phyloP scores from a whole-genome alignment of 2,329 filamentous ascomycete species.

The Diaporthe ilicicola region DNA sequence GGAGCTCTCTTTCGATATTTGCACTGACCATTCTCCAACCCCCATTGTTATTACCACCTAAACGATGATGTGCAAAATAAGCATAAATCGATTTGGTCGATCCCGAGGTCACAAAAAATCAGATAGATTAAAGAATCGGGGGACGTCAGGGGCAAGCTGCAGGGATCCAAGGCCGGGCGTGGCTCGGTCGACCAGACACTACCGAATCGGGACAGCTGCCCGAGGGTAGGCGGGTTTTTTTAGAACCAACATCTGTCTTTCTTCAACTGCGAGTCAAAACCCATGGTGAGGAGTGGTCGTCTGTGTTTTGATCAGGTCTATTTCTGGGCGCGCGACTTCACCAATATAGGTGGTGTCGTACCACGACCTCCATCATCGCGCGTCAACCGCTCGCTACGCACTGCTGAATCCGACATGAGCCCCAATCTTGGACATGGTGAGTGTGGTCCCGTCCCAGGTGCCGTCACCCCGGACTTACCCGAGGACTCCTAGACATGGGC shows the following conservation, averaged over 20 bases:
- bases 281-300: not conserved
- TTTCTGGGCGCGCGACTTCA: not conserved
- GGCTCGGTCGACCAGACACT: not conserved
- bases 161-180: not conserved
- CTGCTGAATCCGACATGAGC: not conserved
- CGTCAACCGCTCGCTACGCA: conserved; percentile 7
- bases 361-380: not conserved
- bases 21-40: not conserved
- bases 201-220: conserved; percentile 23
- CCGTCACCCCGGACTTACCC: no score
- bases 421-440: not conserved
- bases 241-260: not conserved
- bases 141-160: not conserved
- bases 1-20: not conserved
- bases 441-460: not conserved
- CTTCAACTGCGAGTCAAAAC: not conserved
- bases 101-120: conserved; percentile 23
- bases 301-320: not conserved
- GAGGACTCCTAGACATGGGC: not conserved
- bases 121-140: conserved; percentile 21
- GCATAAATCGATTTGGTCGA: conserved; percentile 9
- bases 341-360: not conserved
- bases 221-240: not conserved
- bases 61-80: conserved; percentile 8
- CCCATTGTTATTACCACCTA: not conserved